Base-by-base conservation (phyloP, 2,329 filamentous ascomycete species). In the Diaporthe nobilis region DNA sequence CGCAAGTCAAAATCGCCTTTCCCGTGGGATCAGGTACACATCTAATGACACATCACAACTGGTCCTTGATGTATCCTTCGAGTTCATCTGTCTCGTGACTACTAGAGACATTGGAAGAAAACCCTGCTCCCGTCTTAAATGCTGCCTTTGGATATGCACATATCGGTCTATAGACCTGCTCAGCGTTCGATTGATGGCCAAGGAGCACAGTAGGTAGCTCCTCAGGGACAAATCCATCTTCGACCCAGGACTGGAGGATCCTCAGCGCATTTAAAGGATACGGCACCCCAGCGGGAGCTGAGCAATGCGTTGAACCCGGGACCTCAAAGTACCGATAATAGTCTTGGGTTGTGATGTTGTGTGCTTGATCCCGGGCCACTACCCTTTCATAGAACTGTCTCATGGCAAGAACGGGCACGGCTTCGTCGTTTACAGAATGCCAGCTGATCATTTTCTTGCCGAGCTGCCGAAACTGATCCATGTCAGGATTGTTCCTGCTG, bases 321-420 rank as follows among this genome's bases (percentile, higher is more conserved):
- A 61, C 58, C 58, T 61, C 58, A 13, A 61, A 61, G 20, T 61
- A 61, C 4, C 34, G 58, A 61, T 61, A 44, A 61, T 61, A 61
- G 58, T 61, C 58, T 31, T 61, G 58, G 4, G 58, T 61, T 2
- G 58, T 61, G 22, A 60, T 60, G 22, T 60, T 60, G 31, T n/a
- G 31, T 31, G 57, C 34, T n/a, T 39, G 57, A 60, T 60, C 57
- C 34, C 57, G 57, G 34, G 57, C 57, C 57, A 60, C 0, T 12
- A 39, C 31, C 31, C 22, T 39, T n/a, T 60, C 57, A 15, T 44
- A 61, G 22, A 61, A 61, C 6, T 61, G 10, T 61, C 58, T 61
- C 22, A 10, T 25, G n/a, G 34, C 22, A 28, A 61, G 58, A 42
- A 44, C 13, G 3, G 37, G 34, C 4, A 61, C 58, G 1, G 58